Percentiles rank a stretch among this genome's conserved stretches.
phyloP scores from a whole-genome alignment of 1,139 yeast genomes.

The Sugiyamaella pinicola region DNA sequence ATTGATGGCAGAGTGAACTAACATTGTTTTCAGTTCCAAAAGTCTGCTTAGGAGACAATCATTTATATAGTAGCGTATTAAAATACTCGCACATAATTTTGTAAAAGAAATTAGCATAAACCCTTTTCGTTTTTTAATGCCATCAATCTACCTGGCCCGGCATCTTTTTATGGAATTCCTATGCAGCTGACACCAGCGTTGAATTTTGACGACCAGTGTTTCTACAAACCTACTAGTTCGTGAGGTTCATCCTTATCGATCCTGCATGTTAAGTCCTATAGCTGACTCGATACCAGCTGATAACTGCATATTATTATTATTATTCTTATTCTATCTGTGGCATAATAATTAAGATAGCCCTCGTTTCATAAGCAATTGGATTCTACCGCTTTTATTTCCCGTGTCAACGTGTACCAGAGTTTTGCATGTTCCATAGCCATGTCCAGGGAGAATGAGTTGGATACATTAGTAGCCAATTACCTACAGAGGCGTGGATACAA shows the following conservation, averaged over 20 bases:
- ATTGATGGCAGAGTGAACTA: background rate
- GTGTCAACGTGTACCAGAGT: background rate
- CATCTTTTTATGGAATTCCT: too few relatives aligned
- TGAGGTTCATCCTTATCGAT: background rate
- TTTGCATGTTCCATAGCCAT: background rate
- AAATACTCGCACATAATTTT: background rate
- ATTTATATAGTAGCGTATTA: conserved; percentile 6
- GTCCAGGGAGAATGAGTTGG: background rate
- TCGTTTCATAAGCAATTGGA: background rate
- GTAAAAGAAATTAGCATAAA: too few relatives aligned
- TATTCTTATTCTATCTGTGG: background rate
- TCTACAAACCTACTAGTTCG: background rate
- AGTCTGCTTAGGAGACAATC: conserved; percentile 1
- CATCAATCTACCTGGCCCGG: too few relatives aligned
- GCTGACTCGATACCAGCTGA: background rate
- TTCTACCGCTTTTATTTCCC: background rate
- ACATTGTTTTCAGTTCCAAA: conserved; percentile 7
- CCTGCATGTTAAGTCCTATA: background rate
- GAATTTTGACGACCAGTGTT: too few relatives aligned
- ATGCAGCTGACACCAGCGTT: too few relatives aligned
- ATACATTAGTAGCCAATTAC: conserved; percentile 21
- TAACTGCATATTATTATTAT: background rate
- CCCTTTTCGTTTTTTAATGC: too few relatives aligned
- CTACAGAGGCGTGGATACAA: conserved; percentile 20
- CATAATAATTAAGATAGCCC: conserved; percentile 2